Base-by-base conservation (phyloP, 2,329 filamentous ascomycete species). In the Ceratocystis lukuohia region DNA sequence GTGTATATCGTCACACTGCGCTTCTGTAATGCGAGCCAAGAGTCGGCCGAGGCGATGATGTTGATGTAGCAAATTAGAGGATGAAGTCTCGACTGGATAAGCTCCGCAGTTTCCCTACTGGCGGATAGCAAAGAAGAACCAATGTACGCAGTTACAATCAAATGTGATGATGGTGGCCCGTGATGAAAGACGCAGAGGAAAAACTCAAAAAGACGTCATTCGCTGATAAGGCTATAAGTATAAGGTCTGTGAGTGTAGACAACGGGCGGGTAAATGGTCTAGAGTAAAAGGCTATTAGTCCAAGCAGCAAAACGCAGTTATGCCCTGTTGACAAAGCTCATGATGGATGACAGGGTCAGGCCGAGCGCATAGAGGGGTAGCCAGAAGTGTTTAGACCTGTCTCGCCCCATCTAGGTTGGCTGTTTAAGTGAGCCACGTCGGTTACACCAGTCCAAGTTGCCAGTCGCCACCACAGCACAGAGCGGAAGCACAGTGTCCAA, bases 371-470 rank as follows among this genome's bases (percentile, higher is more conserved):
- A n/a, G 10, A 30, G 5, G 56, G 53, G 53, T 28, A 28, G 53
- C 10, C 22, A 30, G 53, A 1, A 25, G 17, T 50, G 48, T 53
- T 25, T 53, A 53, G 30, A 25, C 33, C 6, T 33, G 28, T 59
- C 56, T 59, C 17, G 12, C 33, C 53, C 17, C 33, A 30, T 59
- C 25, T 59, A 30, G 15, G 28, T 37, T 33, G 56, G 56, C 30
- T 59, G 56, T 59, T 59, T 12, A n/a, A 7, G 56, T 33, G 56
- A 17, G 17, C 25, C 15, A 59, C n/a, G 15, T 37, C 12, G 56
- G 56, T 59, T 59, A 59, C 56, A 59, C 56, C 56, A 59, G 20
- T 25, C 10, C 53, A 57, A 59, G 56, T 17, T 59, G 56, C 7
- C 7, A 20, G 25, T 59, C 30, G 28, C 15, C 56, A 8, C 25